Base-by-base conservation (phyloP, 306 rosid species). In the Hylodesmum podocarpum region DNA sequence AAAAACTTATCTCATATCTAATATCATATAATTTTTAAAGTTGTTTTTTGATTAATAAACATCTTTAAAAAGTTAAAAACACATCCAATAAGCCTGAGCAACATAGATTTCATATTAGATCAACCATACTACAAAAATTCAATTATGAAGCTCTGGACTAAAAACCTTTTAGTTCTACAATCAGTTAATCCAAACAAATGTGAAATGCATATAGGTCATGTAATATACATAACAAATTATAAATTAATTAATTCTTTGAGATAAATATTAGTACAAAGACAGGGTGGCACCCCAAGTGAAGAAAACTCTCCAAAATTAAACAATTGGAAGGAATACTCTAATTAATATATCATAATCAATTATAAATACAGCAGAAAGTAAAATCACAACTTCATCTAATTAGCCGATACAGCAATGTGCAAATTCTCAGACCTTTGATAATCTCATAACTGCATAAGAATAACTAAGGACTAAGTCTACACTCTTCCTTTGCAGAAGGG, bases 351-450 rank as follows among this genome's bases (percentile, higher is more conserved):
- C 69, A 76, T 62, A 62, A 29, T 84, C 62, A 59, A 77, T 79
- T 57, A 81, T 80, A 55, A 78, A 84, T 77, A 75, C 70, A 78
- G 61, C 19, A 53, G 47, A 75, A 78, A 37, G 67, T 21, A 69
- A 64, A 67, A 78, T 61, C 41, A 68, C 33, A 51, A 68, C 21
- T 68, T 73, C 70, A 68, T 68, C 81, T 80, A 58, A 16, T 40
- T 70, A 75, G 86, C 81, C 81, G 75, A 5, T 72, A 75, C 63
- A 73, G 53, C 53, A 78, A 65, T 46, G 85, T 69, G 61, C 58
- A 72, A 78, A 73, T 70, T 50, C 84, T 80, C 70, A 16, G 44
- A 83, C 66, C 40, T 81, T 40, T 43, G n/a, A 62, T 64, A 64
- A 87, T 74, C 72, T 31, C 71, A 65, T 43, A 66, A 75, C 41